Base-by-base conservation (phyloP, 2,329 filamentous ascomycete genomes). In the Mariannaea sp. region DNA sequence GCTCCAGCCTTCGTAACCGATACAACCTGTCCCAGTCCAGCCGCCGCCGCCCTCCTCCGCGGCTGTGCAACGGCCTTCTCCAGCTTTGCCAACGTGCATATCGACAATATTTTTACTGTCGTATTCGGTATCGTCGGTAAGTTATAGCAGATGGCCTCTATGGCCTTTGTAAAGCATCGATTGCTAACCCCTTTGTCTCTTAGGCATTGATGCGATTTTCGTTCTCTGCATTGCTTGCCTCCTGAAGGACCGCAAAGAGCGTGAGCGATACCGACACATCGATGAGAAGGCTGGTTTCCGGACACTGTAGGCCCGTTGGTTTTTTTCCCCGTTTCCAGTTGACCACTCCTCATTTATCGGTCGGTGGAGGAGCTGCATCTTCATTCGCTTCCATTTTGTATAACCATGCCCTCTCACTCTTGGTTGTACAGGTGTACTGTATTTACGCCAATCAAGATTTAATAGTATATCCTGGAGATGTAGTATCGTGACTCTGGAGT, bases 241-340 rank as follows among this genome's bases (percentile, higher is more conserved):
- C 38, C 78, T 91, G 65, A 92, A 92, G 79, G 86, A 91, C 65
- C 85, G 89, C 68, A 89, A 88, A 73, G 90, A 94, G 76, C 83
- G 84, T 66, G 85, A 89, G 72, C 80, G 90, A 55, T 94, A 91
- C 75, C 83, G 85, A 54, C 81, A 89, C 67, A 92, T 94, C 65
- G 89, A 93, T 68, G 85, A 91, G 79, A 94, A 94, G 83, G 82
- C 73, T 58, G 83, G 85, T 46, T 74, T 75, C 59, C 72, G 71
- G 56, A 71, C 78, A 45, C 73, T 77, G 26, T 82, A 81, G 69
- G 7, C 9, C 7, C 36, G n/a, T n/a, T n/a, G n/a, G n/a, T n/a
- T n/a, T n/a, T n/a, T 22, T n/a, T 22, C 10, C 10, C 39, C 12
- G 16, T 22, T 13, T n/a, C 4, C 36, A 29, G 6, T 27, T 22